These are phyloP conservation scores for Zanthoxylum bungeanum DNA, from an alignment of 345 rosid species.

Conservation along the genomic window DNA sequence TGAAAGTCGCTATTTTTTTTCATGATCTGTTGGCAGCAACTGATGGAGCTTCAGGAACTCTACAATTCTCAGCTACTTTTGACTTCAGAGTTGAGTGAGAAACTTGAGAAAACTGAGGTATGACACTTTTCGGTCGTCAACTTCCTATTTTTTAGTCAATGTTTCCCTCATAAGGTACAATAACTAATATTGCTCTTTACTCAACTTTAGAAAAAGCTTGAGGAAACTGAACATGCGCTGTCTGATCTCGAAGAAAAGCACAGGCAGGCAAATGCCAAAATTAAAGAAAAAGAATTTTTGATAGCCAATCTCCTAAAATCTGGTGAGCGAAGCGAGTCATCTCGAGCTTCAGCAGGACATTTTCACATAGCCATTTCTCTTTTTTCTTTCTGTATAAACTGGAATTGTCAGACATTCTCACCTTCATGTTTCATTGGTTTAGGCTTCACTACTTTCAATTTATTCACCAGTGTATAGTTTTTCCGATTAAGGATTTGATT, in stretches of 20 bases:
- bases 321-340: slow-evolving; percentile 43
- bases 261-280: slow-evolving; percentile 85
- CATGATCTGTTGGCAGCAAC: slow-evolving; percentile 49
- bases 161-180: background rate
- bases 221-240: slow-evolving; percentile 77
- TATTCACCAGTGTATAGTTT: background rate
- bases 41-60: slow-evolving; percentile 83
- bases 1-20: slow-evolving; percentile 7
- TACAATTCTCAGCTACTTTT: slow-evolving; percentile 72
- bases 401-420: background rate
- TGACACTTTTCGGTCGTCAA: background rate
- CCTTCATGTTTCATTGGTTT: background rate
- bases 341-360: background rate
- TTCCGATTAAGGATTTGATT: background rate
- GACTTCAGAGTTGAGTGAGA: slow-evolving; percentile 66
- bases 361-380: background rate
- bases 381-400: background rate
- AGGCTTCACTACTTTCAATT: background rate
- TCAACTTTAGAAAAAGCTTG: slow-evolving; percentile 68
- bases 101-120: slow-evolving; percentile 92
- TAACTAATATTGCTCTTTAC: slow-evolving; percentile 22
- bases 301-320: slow-evolving; percentile 84
- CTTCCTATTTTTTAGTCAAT: background rate
- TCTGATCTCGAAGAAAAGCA: slow-evolving; percentile 93
- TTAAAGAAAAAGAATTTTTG: slow-evolving; percentile 88